Base-by-base conservation (phyloP, 1,284 basidiomycete genomes). In the Termitomyces sp. region DNA sequence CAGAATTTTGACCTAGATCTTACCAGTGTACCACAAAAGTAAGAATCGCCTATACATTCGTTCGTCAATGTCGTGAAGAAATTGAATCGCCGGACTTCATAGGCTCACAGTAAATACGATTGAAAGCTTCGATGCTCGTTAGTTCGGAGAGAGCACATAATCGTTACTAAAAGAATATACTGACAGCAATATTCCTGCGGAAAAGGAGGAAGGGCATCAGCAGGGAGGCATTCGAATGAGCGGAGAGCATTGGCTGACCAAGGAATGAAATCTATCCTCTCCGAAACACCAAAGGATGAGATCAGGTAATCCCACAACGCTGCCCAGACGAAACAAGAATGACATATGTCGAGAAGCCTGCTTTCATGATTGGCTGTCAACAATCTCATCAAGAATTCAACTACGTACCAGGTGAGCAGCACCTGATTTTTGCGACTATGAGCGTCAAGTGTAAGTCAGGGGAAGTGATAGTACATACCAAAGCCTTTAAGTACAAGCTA, bases 11-110 rank as follows among this genome's bases (percentile, higher is more conserved):
- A 19, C 9, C 3, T 13, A 2, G 14, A 40, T 59, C 65, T 50
- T 48, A 73, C 69, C 68, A 64, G 51, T 74, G 71, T 5, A 73
- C 71, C 14, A 71, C 53, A 52, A 73, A 71, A 9, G 74, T 76
- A n/a, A 76, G 60, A n/a, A 70, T 60, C 3, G 69, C 71, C 71
- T 71, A 41, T 43, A 14, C 9, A n/a, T 28, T 41, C 10, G 30
- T 13, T 21, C 3, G 14, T 33, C 10, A 19, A 33, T 35, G 13
- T 0, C n/a, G 7, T 14, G n/a, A 34, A 8, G 5, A 5, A n/a
- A 7, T 9, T 18, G 4, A 44, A 43, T 1, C 16, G n/a, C 5
- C 30, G 6, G 21, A 42, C 16, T 46, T 21, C 3, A 13, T 24
- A 13, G 7, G 56, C 64, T 38, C 34, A 68, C 71, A 41, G 72